These are phyloP conservation scores for Zygoascus bituminiphila DNA, from an alignment of 805 yeast species.

Conservation along the genomic window DNA sequence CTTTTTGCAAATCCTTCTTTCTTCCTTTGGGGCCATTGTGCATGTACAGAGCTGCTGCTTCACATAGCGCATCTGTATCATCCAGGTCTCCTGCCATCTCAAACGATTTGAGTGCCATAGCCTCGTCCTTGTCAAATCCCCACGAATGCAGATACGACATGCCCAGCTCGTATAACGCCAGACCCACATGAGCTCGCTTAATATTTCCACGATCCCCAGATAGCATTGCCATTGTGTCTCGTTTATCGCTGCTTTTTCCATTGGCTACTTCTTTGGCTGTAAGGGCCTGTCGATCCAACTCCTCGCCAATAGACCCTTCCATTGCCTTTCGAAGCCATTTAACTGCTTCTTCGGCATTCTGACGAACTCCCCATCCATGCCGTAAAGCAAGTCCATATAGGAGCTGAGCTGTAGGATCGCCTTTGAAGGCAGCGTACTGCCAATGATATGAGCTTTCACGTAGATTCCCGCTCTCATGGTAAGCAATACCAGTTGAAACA, in stretches of 20 bases:
- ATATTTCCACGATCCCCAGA: constrained; percentile 6
- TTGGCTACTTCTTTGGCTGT: not conserved
- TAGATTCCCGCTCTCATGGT: constrained; percentile 50
- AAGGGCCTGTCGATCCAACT: not conserved
- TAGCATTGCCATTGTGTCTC: not conserved
- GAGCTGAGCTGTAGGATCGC: constrained; percentile 58
- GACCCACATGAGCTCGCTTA: constrained; percentile 23
- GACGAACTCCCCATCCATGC: constrained; percentile 59
- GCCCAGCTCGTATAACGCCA: constrained; percentile 54
- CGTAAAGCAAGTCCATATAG: constrained; percentile 60
- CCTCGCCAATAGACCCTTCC: constrained; percentile 12
- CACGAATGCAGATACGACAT: constrained; percentile 47
- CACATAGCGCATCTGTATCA: constrained; percentile 57
- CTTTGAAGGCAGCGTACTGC: constrained; percentile 54
- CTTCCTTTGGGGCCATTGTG: constrained; percentile 41
- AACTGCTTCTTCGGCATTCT: constrained; percentile 46
- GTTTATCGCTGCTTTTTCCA: not conserved
- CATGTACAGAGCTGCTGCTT: constrained; percentile 63
- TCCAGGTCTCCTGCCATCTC: constrained; percentile 64
- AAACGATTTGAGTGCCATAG: constrained; percentile 47
- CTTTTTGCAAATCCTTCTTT: constrained; percentile 50
- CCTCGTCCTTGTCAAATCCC: constrained; percentile 48
- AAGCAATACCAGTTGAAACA: constrained; percentile 24
- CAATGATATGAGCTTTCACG: constrained; percentile 64
- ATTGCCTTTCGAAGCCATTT: constrained; percentile 53